Base-by-base conservation (phyloP, 306 rosid genomes). In the Parietaria judaica region DNA sequence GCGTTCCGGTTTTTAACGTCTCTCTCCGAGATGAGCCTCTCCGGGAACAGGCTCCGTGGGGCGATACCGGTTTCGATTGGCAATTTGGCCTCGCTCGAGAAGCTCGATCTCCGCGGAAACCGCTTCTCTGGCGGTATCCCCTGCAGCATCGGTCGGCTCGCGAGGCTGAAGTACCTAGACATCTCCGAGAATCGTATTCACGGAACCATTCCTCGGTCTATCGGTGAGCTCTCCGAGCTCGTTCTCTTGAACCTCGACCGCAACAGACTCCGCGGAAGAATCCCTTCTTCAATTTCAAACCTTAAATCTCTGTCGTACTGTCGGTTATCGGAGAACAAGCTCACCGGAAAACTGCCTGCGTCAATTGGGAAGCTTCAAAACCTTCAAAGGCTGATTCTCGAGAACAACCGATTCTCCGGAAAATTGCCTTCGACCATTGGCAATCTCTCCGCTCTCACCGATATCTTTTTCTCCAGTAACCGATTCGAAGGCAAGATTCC, bases 41-140 rank as follows among this genome's bases (percentile, higher is more conserved):
- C 95, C 0, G 80, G 74, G 39, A 86, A 83, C 45, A 51, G 49
- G 3, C 45, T 83, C 1, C 81, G 81, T 0, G 87, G 85, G 14
- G 12, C 58, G 8, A 66, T 86, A 60, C 87, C 90, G 36, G 50
- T 11, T 50, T 76, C 82, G 17, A 54, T 76, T 71, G 80, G 77
- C 35, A 77, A 67, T 14, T 34, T 83, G 77, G 57, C n/a, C 14
- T 57, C 51, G 56, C 66, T 79, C 0, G 64, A 54, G 9, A 70
- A 73, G 64, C 76, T 86, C 58, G 81, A 86, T 63, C 71, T 86
- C 57, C 84, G 75, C 43, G 75, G 71, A 5, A 83, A 86, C 67
- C 68, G 69, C 3, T 74, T 83, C 31, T 49, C 61, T 23, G 80
- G 81, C 3, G 41, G 14, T 1, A 67, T 83, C 77, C 87, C 87